These are phyloP conservation scores for Microthlaspi erraticum DNA, from an alignment of 345 rosid species.

Conservation along the genomic window DNA sequence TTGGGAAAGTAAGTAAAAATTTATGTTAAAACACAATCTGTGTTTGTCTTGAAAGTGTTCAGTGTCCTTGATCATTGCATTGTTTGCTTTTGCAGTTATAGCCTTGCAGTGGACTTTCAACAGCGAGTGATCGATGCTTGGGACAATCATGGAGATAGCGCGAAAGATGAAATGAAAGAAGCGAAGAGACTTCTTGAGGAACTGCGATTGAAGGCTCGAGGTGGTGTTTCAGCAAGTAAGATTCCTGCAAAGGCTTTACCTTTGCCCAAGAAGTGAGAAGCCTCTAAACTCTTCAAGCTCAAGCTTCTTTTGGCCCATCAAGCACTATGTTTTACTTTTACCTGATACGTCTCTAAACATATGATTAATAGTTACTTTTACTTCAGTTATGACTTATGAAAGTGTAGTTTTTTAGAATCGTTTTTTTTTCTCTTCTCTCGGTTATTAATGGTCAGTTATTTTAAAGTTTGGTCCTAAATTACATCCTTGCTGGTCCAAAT, in stretches of 20 bases:
- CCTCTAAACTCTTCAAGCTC: too few species aligned
- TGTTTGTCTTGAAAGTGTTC: neutral
- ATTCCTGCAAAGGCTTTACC: slow-evolving; percentile 53
- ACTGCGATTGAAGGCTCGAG: slow-evolving; percentile 61
- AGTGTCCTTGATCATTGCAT: slow-evolving; percentile 15
- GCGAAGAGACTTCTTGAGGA: slow-evolving; percentile 62
- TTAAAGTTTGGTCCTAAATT: too few species aligned
- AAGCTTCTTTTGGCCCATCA: too few species aligned
- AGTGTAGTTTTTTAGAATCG: too few species aligned
- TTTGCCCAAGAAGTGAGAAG: slow-evolving; percentile 41
- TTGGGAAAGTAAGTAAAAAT: slow-evolving; percentile 70
- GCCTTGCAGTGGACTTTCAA: slow-evolving; percentile 83
- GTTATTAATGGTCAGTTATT: too few species aligned
- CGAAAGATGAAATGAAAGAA: slow-evolving; percentile 67
- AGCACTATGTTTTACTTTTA: too few species aligned
- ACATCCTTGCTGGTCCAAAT: too few species aligned
- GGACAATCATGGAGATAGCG: slow-evolving; percentile 80
- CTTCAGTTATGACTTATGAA: too few species aligned
- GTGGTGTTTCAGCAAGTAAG: slow-evolving; percentile 46
- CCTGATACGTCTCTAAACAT: too few species aligned
- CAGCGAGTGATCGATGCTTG: slow-evolving; percentile 73
- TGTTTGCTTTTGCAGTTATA: slow-evolving; percentile 60
- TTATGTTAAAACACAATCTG: neutral
- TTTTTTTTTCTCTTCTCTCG: neutral
- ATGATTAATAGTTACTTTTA: too few species aligned